Percentiles rank a stretch among this genome's conserved stretches.
These are phyloP conservation scores for Plasmodium berghei DNA, from an alignment of 169 alveolate species.

Conservation along the genomic window DNA sequence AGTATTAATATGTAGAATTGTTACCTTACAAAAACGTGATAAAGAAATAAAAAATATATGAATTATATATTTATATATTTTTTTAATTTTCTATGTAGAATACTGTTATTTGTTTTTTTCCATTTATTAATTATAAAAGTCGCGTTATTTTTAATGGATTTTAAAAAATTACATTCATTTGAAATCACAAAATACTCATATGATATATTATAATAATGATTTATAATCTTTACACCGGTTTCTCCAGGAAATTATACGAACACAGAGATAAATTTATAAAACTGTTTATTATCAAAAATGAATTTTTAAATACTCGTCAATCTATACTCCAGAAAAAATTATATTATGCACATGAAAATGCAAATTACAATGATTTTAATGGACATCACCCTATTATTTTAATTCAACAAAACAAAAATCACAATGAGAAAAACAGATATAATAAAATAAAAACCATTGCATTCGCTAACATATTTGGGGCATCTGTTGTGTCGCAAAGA, in stretches of 20 bases:
- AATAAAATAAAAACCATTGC: conserved; percentile 18
- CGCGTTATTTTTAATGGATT: too few relatives aligned
- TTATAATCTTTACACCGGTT: conserved; percentile 40
- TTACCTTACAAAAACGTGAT: too few relatives aligned
- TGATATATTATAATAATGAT: conserved; percentile 37
- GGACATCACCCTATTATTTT: conserved; percentile 21
- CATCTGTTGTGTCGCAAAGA: conserved; percentile 20
- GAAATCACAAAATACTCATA: too few relatives aligned
- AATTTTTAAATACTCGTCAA: conserved; percentile 31
- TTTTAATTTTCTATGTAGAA: too few relatives aligned
- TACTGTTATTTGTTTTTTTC: too few relatives aligned
- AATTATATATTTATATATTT: too few relatives aligned
- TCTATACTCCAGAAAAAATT: conserved; percentile 24
- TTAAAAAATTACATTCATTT: too few relatives aligned
- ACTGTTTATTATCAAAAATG: conserved; percentile 41
- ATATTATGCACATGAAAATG: conserved; percentile 23
- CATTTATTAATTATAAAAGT: too few relatives aligned
- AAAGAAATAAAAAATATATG: too few relatives aligned
- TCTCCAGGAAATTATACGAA: conserved; percentile 47
- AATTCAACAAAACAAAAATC: conserved; percentile 12
- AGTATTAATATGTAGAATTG: too few relatives aligned
- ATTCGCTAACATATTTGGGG: conserved; percentile 53
- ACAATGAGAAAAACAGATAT: conserved; percentile 31
- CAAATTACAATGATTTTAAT: conserved; percentile 36
- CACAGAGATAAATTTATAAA: conserved; percentile 49